Conservation (phyloP, 768 basidiomycete species). For the Trametes meyenii region DNA sequence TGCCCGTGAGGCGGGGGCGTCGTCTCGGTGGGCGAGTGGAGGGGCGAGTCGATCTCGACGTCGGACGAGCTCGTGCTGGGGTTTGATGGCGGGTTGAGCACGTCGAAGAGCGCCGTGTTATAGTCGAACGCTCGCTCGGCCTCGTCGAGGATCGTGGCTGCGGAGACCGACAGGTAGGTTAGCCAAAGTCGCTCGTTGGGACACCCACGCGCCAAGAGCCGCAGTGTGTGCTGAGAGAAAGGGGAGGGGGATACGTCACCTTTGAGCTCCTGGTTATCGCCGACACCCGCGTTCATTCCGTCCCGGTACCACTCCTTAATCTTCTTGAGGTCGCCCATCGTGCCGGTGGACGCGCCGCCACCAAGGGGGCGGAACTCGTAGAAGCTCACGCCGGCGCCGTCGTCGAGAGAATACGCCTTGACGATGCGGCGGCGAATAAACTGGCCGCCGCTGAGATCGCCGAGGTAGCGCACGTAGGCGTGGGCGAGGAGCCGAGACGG, state of each 20-base stretch:
- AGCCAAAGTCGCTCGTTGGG: not conserved
- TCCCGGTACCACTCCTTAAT: slow-evolving; percentile 73
- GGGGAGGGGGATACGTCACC: slow-evolving; percentile 13
- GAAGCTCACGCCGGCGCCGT: slow-evolving; percentile 55
- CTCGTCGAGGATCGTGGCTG: slow-evolving; percentile 35
- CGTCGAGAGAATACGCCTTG: slow-evolving; percentile 67
- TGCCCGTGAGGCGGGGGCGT: not conserved
- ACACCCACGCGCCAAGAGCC: not conserved
- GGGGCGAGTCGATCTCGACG: slow-evolving; percentile 11
- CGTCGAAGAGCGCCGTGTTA: slow-evolving; percentile 36
- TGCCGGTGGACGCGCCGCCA: slow-evolving; percentile 30
- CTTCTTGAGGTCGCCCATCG: slow-evolving; percentile 63
- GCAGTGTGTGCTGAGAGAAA: not conserved
- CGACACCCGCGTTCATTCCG: slow-evolving; percentile 43
- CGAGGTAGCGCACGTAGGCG: slow-evolving; percentile 82
- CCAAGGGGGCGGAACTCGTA: slow-evolving; percentile 67
- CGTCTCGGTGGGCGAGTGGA: slow-evolving; percentile 16
- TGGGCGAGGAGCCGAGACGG: slow-evolving; percentile 68
- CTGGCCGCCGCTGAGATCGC: slow-evolving; percentile 81
- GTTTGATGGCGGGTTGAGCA: slow-evolving; percentile 27
- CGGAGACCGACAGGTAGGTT: not conserved
- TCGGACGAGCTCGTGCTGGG: slow-evolving; percentile 4
- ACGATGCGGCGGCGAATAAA: slow-evolving; percentile 61
- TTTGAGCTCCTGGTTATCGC: slow-evolving; percentile 37
- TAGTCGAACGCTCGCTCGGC: slow-evolving; percentile 38